Evolutionary conservation across 192 early-diverging fungal species (phyloP), one percentile per base, ranked within the genome.

Genomic region (Thamnidium elegans): DNA sequence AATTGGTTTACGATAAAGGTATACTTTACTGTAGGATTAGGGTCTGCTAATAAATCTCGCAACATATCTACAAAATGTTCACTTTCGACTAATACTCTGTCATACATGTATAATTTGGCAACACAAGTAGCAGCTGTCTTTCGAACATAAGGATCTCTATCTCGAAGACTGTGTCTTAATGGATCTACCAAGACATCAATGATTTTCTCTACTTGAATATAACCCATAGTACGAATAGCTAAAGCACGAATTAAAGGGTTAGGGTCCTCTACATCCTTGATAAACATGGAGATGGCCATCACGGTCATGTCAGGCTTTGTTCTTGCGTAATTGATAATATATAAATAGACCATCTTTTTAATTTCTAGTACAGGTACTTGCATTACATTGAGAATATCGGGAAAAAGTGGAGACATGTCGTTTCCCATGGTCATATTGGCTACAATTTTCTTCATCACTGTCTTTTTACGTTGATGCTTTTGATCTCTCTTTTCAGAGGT

Each of bases 361-460:
- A 90, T 85, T 74, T 92, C 91, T 51, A 92, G 76, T 39, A 90
- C 85, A 1, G 94, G 94, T 32, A 95, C 87, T 58, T 86, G 77
- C 93, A 96, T 96, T 71, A 92, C 94, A 20, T 83, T 88, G 14
- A 99, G 81, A 26, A 99, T 93, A 74, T 99, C 96, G 20, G 87
- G 83, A 73, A 89, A 95, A 36, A 99, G 85, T 8, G 91, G 79
- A 23, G 92, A 93, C 93, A 99, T 97, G 80, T 99, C 97, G 79
- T 95, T 98, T 23, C 97, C 97, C 94, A 99, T 98, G 15, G 97
- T 98, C 95, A 99, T 99, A 73, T 99, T 99, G 36, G 97, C 97
- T 20, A 99, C 93, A 66, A 99, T 91, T 80, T 97, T 93, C 75
- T 92, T 95, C 76, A 90, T 84, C 51, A 90, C 90, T 19, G 87